A percentile compares a stretch with the other conserved stretches of the same genome.
phyloP scores from a whole-genome alignment of 2,329 filamentous ascomycete genomes.

The Sodiomyces alkalinus region DNA sequence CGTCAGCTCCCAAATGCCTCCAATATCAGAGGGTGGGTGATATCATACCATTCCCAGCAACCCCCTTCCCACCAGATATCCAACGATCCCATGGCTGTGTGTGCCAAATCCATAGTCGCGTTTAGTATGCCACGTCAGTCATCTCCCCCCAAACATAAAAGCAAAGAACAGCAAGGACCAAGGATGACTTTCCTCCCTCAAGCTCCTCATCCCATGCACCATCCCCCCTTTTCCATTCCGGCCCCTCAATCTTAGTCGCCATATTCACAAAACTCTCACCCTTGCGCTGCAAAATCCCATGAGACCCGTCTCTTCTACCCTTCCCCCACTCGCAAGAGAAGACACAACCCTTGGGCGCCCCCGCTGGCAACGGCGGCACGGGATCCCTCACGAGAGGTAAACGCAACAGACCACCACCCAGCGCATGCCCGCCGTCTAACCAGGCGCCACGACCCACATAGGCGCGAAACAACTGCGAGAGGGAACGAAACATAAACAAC shows the following conservation, averaged over 20 bases:
- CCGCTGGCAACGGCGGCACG: conserved; percentile 43
- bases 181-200: conserved; percentile 36
- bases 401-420: too few relatives aligned
- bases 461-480: conserved; percentile 54
- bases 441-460: conserved; percentile 52
- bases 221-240: conserved; percentile 55
- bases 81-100: conserved; percentile 58
- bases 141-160: not conserved
- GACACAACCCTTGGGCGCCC: conserved; percentile 53
- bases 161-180: too few relatives aligned
- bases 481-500: conserved; percentile 59
- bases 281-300: conserved; percentile 56
- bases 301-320: conserved; percentile 49
- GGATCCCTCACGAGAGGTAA: conserved; percentile 50
- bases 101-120: conserved; percentile 60
- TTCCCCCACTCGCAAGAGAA: conserved; percentile 73
- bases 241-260: conserved; percentile 49
- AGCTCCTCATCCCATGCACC: conserved; percentile 61
- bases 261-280: conserved; percentile 63
- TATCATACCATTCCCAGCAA: conserved; percentile 62
- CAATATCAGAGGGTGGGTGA: conserved; percentile 6
- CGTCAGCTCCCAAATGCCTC: conserved; percentile 3
- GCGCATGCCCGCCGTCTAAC: conserved; percentile 51
- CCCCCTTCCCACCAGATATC: conserved; percentile 78
- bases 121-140: conserved; percentile 21